Percentiles rank a stretch among this genome's conserved stretches.
Conservation (phyloP, 305 asterid genomes). For the Fraxinus xanthoxyloides region DNA sequence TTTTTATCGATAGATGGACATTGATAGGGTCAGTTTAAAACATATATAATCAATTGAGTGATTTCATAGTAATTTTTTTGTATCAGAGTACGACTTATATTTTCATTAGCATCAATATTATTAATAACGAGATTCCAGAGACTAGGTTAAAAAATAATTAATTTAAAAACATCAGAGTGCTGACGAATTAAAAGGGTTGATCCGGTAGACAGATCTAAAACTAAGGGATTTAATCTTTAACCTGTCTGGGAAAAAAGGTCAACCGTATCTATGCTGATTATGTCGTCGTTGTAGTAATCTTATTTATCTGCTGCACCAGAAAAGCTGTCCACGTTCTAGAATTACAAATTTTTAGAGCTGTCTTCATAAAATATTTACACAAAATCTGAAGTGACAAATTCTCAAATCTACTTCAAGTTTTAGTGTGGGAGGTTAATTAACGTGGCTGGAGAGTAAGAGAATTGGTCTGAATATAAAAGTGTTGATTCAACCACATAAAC, state of each 20-base stretch:
- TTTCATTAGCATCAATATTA: neutral
- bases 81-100: no score
- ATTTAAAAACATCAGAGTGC: neutral
- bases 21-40: no score
- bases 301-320: constrained; percentile 20
- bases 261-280: neutral
- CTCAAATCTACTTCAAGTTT: neutral
- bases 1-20: no score
- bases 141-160: neutral
- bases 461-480: no score
- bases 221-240: constrained; percentile 3
- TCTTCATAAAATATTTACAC: neutral
- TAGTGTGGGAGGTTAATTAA: neutral
- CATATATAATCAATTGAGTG: no score
- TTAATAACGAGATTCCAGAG: neutral
- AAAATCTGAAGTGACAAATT: constrained; percentile 13
- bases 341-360: neutral
- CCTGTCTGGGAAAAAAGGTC: constrained; percentile 18
- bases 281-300: constrained; percentile 9
- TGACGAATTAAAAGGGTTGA: neutral
- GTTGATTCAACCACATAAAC: no score
- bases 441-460: neutral
- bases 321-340: neutral
- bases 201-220: neutral
- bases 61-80: neutral